Evolutionary conservation across 2,329 filamentous ascomycete species (phyloP), one percentile per base, ranked within the genome.

Genomic region (Colletotrichum liriopes): DNA sequence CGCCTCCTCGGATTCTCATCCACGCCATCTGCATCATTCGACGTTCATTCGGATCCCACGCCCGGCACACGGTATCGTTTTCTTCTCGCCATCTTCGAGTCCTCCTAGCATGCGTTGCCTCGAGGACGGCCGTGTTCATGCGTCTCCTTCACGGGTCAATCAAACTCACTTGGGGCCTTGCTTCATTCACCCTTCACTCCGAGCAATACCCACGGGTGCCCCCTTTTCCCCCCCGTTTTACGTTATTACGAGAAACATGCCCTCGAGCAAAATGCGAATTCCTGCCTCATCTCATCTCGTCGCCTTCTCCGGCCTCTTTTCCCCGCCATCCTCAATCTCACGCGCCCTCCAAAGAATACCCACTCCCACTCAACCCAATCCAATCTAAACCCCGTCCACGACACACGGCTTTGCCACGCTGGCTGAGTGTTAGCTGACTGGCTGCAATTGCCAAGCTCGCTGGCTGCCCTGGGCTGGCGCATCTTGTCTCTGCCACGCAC

Each of bases 231-330:
- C 54, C 68, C 58, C n/a, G 51, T 63, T 63, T 62, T 52, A 45
- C 49, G 7, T 54, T 72, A 69, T 69, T 64, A 63, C 52, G 59
- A 72, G 51, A 41, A 68, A 39, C 65, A 41, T 55, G 20, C 35
- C 41, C 62, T 32, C 32, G 26, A 51, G 67, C 62, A 58, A 66
- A 47, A 51, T 43, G 47, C 32, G 49, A 71, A 62, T 70, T 70
- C 64, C 64, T 61, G 35, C 56, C 64, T 72, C 65, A 63, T 59
- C 65, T 72, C 65, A 43, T 54, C 45, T 59, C 39, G 26, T 69
- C 51, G 52, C 65, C 58, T 45, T 54, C 26, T 55, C 68, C 47
- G 51, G 41, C 39, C 63, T 58, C 16, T 47, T 26, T 47, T 45
- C 45, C 12, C 55, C 55, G 45, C 55, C 16, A 37, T 35, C 64